phyloP scores from a whole-genome alignment of 352 stramenopile species.

The Thalassiosira livingstoniorum region DNA sequence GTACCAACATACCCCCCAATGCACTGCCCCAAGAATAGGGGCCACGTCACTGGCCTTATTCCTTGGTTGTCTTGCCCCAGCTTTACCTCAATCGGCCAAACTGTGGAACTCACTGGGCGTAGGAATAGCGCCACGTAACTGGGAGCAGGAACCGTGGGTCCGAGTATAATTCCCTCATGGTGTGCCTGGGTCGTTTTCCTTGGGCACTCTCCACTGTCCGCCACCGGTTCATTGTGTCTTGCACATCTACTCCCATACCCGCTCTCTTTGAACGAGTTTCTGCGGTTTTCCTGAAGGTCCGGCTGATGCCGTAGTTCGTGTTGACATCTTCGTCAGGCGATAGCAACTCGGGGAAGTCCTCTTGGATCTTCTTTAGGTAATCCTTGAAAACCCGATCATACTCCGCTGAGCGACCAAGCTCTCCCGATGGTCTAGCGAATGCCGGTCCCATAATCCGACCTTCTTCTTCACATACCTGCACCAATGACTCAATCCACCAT shows the following conservation, averaged over 20 bases:
- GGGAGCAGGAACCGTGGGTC: background rate
- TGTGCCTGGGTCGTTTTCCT: background rate
- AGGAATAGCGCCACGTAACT: slow-evolving; percentile 24
- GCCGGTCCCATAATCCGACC: slow-evolving; percentile 12
- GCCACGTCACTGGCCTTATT: too few relatives aligned
- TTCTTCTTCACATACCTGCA: slow-evolving; percentile 21
- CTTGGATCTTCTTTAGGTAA: slow-evolving; percentile 34
- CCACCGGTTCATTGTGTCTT: slow-evolving; percentile 23
- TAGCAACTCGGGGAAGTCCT: background rate
- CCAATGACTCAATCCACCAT: slow-evolving; percentile 48
- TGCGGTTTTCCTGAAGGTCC: slow-evolving; percentile 30
- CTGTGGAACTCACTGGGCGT: background rate
- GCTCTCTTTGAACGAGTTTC: slow-evolving; percentile 9
- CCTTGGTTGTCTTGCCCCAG: background rate
- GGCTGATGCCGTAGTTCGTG: background rate
- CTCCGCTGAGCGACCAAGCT: background rate
- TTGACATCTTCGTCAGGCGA: slow-evolving; percentile 1
- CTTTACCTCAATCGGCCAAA: background rate
- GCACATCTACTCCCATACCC: background rate
- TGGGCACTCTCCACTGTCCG: slow-evolving; percentile 5
- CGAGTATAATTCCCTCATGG: slow-evolving; percentile 8
- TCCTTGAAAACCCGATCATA: slow-evolving; percentile 29
- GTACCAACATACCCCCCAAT: too few relatives aligned
- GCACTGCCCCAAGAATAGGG: too few relatives aligned
- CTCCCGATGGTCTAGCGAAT: slow-evolving; percentile 25